Conservation (phyloP, 208 protist species). For the Leishmania amazonensis region DNA sequence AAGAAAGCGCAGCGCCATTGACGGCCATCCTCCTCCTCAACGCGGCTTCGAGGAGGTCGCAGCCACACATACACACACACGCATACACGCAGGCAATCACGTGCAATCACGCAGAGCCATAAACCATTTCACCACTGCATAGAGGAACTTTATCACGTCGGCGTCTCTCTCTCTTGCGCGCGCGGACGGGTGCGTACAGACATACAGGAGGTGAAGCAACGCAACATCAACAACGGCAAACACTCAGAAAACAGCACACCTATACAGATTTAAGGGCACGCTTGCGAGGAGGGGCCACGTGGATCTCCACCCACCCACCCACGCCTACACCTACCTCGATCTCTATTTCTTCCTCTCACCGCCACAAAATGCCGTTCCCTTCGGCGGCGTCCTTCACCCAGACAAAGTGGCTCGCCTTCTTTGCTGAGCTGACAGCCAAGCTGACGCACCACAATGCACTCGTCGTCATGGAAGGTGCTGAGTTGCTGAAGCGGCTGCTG, state of each 20-base stretch:
- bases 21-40: not conserved
- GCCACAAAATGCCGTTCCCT: constrained; percentile 56
- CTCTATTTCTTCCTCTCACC: not conserved
- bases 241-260: not conserved
- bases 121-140: constrained; percentile 5
- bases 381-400: constrained; percentile 55
- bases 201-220: not conserved
- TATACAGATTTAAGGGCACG: constrained; percentile 1
- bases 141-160: not conserved
- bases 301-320: not conserved
- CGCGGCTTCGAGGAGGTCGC: too few relatives aligned
- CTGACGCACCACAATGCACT: constrained; percentile 82
- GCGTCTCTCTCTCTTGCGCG: not conserved
- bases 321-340: not conserved
- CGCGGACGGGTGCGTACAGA: not conserved
- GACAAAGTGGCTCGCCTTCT: constrained; percentile 85
- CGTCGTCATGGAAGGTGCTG: constrained; percentile 79
- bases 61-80: not conserved
- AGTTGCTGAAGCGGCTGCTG: constrained; percentile 73
- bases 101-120: not conserved
- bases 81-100: constrained; percentile 4
- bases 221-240: not conserved
- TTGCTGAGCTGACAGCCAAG: constrained; percentile 85
- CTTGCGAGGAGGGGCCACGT: not conserved
- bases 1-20: not conserved